Evolutionary conservation across 2,329 filamentous ascomycete genomes (phyloP), one percentile per base, ranked within the genome.

Genomic region (Verticillium tricorpus): DNA sequence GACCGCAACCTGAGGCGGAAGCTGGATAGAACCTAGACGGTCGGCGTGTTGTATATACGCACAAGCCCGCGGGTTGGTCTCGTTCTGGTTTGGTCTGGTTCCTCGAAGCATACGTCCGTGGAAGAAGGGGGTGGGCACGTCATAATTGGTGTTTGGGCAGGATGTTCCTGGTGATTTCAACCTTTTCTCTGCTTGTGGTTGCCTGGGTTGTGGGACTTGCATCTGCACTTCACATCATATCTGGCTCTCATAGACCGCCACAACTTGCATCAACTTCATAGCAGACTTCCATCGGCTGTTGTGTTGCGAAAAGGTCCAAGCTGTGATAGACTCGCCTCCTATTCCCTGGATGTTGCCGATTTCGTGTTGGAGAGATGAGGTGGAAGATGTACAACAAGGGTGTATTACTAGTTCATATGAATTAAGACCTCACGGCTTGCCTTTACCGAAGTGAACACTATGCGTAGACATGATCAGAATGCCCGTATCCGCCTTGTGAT

Each of bases 1-100:
- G 97, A 94, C 72, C 87, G 94, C 75, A 94, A 92, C 74, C 77
- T 93, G 81, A 89, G 94, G 74, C 88, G 93, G 74, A 96, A 93
- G 81, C 82, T 95, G 71, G 92, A 90, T 71, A 85, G 88, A 72
- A 52, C 45, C 19, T 52, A 52, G 45, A 52, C 45, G 19, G 45
- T 52, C 19, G 19, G 45, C 45, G 45, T 14, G 45, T 25, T 22
- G 45, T 52, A 52, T 25, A 52, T 52, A 52, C 45, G 45, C 45
- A 52, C 19, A 19, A 25, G 22, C 45, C 22, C 19, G 45, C 45
- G 45, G 45, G 45, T 52, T 22, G n/a, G n/a, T 11, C 34, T 35
- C 34, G 34, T 11, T 35, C 34, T 35, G 34, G 34, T 35, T 35
- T 35, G 34, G 34, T 52, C 45, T 25, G 45, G 45, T 22, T 52